Conservation (phyloP, 805 yeast genomes). For the Naumovozyma castellii region DNA sequence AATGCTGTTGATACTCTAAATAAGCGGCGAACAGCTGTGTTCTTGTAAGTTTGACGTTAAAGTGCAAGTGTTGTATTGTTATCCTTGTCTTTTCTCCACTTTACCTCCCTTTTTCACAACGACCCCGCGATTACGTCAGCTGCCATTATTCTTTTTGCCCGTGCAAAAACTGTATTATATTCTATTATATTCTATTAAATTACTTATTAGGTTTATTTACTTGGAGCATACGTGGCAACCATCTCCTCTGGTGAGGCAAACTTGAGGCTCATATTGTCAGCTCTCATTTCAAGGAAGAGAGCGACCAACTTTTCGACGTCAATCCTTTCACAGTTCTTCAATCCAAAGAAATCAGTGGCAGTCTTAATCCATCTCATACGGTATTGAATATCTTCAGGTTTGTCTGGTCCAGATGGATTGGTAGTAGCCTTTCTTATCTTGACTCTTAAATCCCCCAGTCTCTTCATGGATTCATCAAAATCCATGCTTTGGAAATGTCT, state of each 20-base stretch:
- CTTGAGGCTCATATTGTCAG: slow-evolving; percentile 5
- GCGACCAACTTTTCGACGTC: slow-evolving; percentile 13
- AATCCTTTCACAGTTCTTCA: slow-evolving; percentile 19
- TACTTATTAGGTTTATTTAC: too few relatives aligned
- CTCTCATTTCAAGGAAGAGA: slow-evolving; percentile 18
- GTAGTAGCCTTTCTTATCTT: slow-evolving; percentile 12
- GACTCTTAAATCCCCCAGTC: slow-evolving; percentile 19
- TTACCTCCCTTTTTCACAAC: background rate
- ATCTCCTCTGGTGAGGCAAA: slow-evolving; percentile 10
- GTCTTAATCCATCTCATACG: slow-evolving; percentile 28
- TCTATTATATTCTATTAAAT: background rate
- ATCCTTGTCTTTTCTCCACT: too few relatives aligned
- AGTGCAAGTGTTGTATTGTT: background rate
- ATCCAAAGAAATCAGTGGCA: slow-evolving; percentile 25
- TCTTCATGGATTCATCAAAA: slow-evolving; percentile 17
- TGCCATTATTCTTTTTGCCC: background rate
- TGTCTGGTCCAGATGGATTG: slow-evolving; percentile 1
- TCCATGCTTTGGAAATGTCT: slow-evolving; percentile 11
- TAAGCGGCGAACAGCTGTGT: too few relatives aligned
- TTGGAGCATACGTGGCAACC: too few relatives aligned
- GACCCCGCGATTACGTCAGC: background rate
- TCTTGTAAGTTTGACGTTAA: background rate
- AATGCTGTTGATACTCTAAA: too few relatives aligned
- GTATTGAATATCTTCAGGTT: slow-evolving; percentile 12
- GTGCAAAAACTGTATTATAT: background rate